Conservation (phyloP, 2,329 filamentous ascomycete genomes). For the Talaromyces marneffei region DNA sequence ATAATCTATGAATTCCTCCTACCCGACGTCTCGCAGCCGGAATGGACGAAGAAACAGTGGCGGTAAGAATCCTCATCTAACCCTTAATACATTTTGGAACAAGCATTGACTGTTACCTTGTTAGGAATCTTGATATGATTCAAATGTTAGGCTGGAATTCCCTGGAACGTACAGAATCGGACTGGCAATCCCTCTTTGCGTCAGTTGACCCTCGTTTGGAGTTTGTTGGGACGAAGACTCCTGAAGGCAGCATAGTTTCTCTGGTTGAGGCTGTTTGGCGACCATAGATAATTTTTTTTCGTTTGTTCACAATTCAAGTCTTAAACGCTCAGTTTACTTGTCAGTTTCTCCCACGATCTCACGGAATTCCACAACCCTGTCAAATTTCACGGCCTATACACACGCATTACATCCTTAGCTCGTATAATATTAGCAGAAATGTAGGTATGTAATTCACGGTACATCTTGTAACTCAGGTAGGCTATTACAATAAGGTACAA, state of each 20-base stretch:
- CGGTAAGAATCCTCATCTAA: too few species aligned
- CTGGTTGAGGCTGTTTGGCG: neutral
- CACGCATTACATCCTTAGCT: too few species aligned
- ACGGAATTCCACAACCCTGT: too few species aligned
- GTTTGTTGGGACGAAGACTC: neutral
- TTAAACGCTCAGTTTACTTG: too few species aligned
- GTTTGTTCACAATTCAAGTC: too few species aligned
- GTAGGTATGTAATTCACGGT: too few species aligned
- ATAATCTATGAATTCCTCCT: constrained; percentile 22
- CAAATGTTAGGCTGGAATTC: constrained; percentile 2
- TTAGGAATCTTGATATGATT: constrained; percentile 2
- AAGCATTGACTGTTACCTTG: neutral
- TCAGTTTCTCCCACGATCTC: too few species aligned
- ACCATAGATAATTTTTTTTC: neutral
- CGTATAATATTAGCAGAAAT: too few species aligned
- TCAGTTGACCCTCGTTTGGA: neutral
- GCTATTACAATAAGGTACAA: too few species aligned
- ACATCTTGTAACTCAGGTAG: too few species aligned
- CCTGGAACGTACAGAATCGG: neutral
- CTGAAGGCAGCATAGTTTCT: neutral
- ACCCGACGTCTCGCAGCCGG: neutral
- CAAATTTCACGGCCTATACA: too few species aligned
- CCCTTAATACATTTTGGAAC: too few species aligned
- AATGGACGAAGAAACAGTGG: neutral
- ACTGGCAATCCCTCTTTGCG: neutral